Evolutionary conservation across 2,329 filamentous ascomycete genomes (phyloP).

Genomic region (Microdochium trichocladiopsis): DNA sequence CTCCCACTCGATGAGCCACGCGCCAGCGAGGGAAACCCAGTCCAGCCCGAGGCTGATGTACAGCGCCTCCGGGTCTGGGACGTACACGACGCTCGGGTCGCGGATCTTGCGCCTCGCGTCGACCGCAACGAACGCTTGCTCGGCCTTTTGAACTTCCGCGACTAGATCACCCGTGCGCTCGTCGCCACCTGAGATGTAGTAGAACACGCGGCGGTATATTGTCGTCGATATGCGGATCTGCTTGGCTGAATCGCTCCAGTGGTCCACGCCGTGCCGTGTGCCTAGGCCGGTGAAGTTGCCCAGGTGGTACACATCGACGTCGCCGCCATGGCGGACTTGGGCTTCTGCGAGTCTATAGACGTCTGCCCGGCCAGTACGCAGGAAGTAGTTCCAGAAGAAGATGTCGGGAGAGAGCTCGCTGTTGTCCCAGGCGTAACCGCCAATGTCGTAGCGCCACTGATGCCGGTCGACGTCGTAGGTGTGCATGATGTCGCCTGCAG

Average conservation of each 20-base stretch:
- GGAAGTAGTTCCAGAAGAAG: conserved; percentile 57
- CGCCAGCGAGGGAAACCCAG: conserved; percentile 48
- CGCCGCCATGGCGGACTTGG: conserved; percentile 49
- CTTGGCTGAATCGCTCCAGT: conserved; percentile 54
- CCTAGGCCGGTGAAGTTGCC: conserved; percentile 52
- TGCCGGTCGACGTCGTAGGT: conserved; percentile 53
- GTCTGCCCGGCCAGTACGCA: conserved; percentile 49
- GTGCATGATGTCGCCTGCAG: conserved; percentile 46
- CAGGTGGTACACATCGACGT: conserved; percentile 56
- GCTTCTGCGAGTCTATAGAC: conserved; percentile 54
- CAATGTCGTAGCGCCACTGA: conserved; percentile 55
- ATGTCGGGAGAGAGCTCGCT: conserved; percentile 56
- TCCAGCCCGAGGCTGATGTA: conserved; percentile 51
- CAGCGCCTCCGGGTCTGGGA: conserved; percentile 32
- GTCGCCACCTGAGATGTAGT: conserved; percentile 49
- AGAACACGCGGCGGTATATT: conserved; percentile 50
- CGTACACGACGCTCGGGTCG: conserved; percentile 33
- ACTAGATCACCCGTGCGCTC: conserved; percentile 50
- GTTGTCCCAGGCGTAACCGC: conserved; percentile 60
- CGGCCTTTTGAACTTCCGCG: conserved; percentile 42
- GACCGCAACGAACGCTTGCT: conserved; percentile 43
- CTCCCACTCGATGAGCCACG: conserved; percentile 55
- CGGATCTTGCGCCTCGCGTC: conserved; percentile 54
- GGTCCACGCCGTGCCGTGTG: conserved; percentile 56
- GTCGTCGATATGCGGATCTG: conserved; percentile 54